Conservation (phyloP, 345 rosid species). For the Syzygium grande region DNA sequence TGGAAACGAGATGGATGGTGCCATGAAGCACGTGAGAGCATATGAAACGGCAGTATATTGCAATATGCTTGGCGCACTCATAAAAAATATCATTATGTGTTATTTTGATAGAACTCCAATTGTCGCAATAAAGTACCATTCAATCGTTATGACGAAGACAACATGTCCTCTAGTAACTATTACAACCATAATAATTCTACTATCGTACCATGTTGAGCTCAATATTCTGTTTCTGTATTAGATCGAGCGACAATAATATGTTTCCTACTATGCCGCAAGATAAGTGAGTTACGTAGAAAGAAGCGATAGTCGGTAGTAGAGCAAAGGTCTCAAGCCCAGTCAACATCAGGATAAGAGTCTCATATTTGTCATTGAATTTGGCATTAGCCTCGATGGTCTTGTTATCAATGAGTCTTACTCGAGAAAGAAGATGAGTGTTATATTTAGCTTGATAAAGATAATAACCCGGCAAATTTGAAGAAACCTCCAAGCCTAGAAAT, state of each 20-base stretch:
- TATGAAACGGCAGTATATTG: too few relatives aligned
- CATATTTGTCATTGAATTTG: neutral
- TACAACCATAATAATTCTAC: too few relatives aligned
- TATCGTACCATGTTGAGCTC: accelerated
- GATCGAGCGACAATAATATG: accelerated
- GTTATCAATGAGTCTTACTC: too few relatives aligned
- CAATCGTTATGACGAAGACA: neutral
- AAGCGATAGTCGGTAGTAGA: accelerated
- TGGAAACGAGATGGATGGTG: accelerated
- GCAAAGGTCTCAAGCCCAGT: neutral
- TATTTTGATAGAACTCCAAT: accelerated
- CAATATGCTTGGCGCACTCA: neutral
- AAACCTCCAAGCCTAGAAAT: too few relatives aligned
- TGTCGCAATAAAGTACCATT: neutral
- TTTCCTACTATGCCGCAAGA: neutral
- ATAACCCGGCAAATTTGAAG: too few relatives aligned
- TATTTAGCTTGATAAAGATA: too few relatives aligned
- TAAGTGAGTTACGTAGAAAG: neutral
- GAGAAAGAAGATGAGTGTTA: neutral
- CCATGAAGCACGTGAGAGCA: neutral
- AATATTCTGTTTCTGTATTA: accelerated
- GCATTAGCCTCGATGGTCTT: neutral
- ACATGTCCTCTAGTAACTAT: accelerated
- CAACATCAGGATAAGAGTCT: accelerated
- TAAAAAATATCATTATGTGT: neutral